These are phyloP conservation scores for Sugiyamaella grinbergsii DNA, from an alignment of 1,139 yeast species.

Conservation along the genomic window DNA sequence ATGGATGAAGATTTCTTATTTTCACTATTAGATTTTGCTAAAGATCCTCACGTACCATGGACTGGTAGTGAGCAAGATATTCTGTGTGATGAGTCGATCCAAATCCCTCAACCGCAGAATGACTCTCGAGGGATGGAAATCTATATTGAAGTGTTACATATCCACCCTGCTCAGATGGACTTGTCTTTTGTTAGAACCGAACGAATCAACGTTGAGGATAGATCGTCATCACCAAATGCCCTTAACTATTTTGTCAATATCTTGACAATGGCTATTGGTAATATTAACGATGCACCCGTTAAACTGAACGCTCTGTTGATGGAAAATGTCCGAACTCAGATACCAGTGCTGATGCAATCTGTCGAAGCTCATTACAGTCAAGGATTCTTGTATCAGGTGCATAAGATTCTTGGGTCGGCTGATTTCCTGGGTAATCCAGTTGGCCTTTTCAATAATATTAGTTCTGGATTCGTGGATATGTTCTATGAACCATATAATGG, in stretches of 20 bases:
- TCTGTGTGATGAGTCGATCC: conserved; percentile 63
- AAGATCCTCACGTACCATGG: conserved; percentile 54
- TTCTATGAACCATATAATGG: conserved; percentile 98
- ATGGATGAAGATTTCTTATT: conserved; percentile 91
- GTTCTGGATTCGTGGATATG: conserved; percentile 94
- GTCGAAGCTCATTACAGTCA: conserved; percentile 88
- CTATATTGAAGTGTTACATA: conserved; percentile 87
- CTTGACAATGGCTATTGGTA: conserved; percentile 95
- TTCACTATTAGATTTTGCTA: conserved; percentile 74
- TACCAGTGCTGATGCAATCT: conserved; percentile 70
- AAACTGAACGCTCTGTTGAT: conserved; percentile 81
- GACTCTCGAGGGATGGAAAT: conserved; percentile 68
- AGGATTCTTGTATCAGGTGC: conserved; percentile 87
- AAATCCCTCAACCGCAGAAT: conserved; percentile 70
- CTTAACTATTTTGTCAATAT: conserved; percentile 74
- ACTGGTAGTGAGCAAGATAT: conserved; percentile 34
- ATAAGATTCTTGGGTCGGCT: conserved; percentile 93
- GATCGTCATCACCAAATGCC: conserved; percentile 62
- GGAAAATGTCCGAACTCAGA: conserved; percentile 86
- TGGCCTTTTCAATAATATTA: conserved; percentile 86
- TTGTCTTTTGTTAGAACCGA: conserved; percentile 92
- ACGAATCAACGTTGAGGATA: conserved; percentile 62
- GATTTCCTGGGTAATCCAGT: conserved; percentile 97
- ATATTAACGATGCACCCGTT: conserved; percentile 95
- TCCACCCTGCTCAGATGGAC: conserved; percentile 89